Evolutionary conservation across 176 grass and related monocot species (phyloP).

Genomic region (Carex cristatella): DNA sequence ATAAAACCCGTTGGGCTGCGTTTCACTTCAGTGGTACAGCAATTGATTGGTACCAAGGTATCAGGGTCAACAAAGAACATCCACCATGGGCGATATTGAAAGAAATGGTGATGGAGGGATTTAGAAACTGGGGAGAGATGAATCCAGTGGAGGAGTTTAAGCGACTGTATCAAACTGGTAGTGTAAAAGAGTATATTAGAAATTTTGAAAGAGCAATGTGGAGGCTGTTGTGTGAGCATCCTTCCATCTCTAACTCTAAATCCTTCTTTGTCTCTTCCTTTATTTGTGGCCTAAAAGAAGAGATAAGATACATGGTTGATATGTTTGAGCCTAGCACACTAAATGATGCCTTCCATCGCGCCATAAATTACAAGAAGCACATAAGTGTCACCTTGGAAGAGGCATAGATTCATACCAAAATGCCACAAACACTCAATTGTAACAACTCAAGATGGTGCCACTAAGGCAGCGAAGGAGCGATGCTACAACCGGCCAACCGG

Average conservation of each 20-base stretch:
- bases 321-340: neutral
- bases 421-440: neutral
- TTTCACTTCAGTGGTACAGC: neutral
- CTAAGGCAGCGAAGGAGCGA: too few relatives aligned
- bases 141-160: neutral
- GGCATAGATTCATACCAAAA: neutral
- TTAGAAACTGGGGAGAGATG: neutral
- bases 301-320: neutral
- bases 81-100: neutral
- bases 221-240: neutral
- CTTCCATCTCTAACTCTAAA: neutral
- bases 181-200: neutral
- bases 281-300: neutral
- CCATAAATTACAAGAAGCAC: neutral
- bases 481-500: neutral
- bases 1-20: neutral
- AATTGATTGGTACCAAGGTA: neutral
- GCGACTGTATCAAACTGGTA: neutral
- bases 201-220: neutral
- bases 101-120: neutral
- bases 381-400: neutral
- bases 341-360: neutral
- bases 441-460: neutral
- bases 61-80: neutral
- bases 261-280: neutral